Evolutionary conservation across 306 rosid species (phyloP).

Genomic region (Gastrolobium villosum): DNA sequence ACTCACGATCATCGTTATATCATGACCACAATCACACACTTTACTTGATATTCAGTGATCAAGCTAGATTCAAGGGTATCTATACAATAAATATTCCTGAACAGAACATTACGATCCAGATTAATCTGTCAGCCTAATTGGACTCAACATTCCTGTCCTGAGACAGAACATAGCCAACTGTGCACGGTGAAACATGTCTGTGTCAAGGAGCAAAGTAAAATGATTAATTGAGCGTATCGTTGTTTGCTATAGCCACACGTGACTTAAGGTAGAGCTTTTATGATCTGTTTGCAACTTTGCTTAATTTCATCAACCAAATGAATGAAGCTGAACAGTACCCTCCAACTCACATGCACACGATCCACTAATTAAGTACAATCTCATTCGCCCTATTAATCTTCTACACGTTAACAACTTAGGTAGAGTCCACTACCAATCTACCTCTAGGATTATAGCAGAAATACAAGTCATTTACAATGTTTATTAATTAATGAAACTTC

Average conservation of each 20-base stretch:
- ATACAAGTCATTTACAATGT: not conserved
- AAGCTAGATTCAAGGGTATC: too few species aligned
- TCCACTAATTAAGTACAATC: slow-evolving; percentile 29
- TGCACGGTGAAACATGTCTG: not conserved
- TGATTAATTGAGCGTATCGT: not conserved
- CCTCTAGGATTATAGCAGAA: not conserved
- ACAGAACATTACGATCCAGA: too few species aligned
- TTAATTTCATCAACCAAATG: slow-evolving; percentile 34
- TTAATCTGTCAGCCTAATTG: too few species aligned
- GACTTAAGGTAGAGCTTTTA: slow-evolving; percentile 5
- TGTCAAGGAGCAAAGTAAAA: not conserved
- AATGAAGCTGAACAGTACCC: slow-evolving; percentile 25
- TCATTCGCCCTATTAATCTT: not conserved
- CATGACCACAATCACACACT: too few species aligned
- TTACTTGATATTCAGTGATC: too few species aligned
- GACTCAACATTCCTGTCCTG: too few species aligned
- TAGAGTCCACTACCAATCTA: slow-evolving; percentile 35
- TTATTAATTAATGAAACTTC: not conserved
- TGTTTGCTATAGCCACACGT: slow-evolving; percentile 25
- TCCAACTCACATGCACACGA: slow-evolving; percentile 40
- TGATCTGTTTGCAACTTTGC: slow-evolving; percentile 6
- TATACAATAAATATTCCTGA: too few species aligned
- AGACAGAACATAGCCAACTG: too few species aligned
- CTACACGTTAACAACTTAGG: slow-evolving; percentile 39
- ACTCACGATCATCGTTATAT: too few species aligned